Conservation (phyloP, 2,329 filamentous ascomycete genomes). For the Cercospora zeina region DNA sequence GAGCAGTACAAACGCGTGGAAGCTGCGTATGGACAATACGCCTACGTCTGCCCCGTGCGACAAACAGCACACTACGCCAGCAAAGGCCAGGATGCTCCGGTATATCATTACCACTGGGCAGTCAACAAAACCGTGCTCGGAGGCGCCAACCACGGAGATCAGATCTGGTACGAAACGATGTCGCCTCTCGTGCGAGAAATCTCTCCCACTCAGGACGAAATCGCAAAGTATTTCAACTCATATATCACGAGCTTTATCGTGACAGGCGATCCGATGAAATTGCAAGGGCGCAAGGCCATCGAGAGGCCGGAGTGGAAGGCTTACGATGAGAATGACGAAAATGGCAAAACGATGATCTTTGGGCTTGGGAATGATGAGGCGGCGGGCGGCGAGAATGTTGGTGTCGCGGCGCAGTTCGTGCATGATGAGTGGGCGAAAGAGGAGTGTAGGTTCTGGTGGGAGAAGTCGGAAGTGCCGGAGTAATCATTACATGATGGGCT, state of each 20-base stretch:
- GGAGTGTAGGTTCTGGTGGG: constrained; percentile 64
- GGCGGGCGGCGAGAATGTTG: constrained; percentile 43
- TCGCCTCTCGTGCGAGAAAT: constrained; percentile 31
- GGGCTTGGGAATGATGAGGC: constrained; percentile 61
- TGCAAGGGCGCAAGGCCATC: constrained; percentile 29
- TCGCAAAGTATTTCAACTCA: constrained; percentile 38
- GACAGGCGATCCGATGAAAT: constrained; percentile 38
- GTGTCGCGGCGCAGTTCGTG: constrained; percentile 48
- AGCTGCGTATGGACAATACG: constrained; percentile 64
- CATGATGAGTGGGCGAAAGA: constrained; percentile 50
- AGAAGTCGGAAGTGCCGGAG: constrained; percentile 46
- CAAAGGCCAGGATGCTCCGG: constrained; percentile 38
- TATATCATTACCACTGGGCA: constrained; percentile 63
- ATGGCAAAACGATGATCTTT: constrained; percentile 52
- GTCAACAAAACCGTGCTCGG: constrained; percentile 46
- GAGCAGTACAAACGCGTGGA: constrained; percentile 60
- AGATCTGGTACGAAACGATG: constrained; percentile 41
- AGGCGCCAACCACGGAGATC: constrained; percentile 42
- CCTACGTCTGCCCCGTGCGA: constrained; percentile 64
- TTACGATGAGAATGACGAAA: constrained; percentile 23
- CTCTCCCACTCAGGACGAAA: constrained; percentile 35
- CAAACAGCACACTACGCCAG: constrained; percentile 56
- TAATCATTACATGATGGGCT: constrained; percentile 20
- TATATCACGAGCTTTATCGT: constrained; percentile 41
- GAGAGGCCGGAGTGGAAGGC: constrained; percentile 33